phyloP scores from a whole-genome alignment of 2,329 filamentous ascomycete species.

The Cylindrodendrum hubeiense region DNA sequence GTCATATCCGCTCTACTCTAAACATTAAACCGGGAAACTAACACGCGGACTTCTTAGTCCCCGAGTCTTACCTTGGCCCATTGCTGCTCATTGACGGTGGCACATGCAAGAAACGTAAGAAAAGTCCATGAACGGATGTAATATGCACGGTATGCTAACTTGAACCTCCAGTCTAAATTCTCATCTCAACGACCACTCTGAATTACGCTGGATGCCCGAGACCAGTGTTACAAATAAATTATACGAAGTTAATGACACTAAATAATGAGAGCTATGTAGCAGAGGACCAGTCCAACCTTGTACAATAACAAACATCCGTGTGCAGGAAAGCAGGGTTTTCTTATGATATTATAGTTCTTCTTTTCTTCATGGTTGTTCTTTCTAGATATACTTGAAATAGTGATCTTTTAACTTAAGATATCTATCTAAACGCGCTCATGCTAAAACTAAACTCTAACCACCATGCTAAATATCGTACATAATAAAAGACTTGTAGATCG shows the following conservation, averaged over 20 bases:
- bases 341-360: too few species aligned
- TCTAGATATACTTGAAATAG: background rate
- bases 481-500: background rate
- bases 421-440: background rate
- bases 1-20: background rate
- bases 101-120: conserved; percentile 21
- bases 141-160: background rate
- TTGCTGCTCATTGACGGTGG: conserved; percentile 23
- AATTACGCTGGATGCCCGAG: too few species aligned
- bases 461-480: background rate
- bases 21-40: background rate
- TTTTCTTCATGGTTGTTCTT: too few species aligned
- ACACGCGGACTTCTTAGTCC: conserved; percentile 21
- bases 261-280: too few species aligned
- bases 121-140: background rate
- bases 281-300: too few species aligned
- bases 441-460: background rate
- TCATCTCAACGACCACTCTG: too few species aligned
- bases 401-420: background rate
- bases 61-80: conserved; percentile 42
- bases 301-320: too few species aligned
- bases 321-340: too few species aligned
- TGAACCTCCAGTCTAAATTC: too few species aligned
- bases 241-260: too few species aligned
- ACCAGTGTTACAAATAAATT: too few species aligned